These are phyloP conservation scores for Suillus subaureus DNA, from an alignment of 768 basidiomycete genomes.

Conservation along the genomic window DNA sequence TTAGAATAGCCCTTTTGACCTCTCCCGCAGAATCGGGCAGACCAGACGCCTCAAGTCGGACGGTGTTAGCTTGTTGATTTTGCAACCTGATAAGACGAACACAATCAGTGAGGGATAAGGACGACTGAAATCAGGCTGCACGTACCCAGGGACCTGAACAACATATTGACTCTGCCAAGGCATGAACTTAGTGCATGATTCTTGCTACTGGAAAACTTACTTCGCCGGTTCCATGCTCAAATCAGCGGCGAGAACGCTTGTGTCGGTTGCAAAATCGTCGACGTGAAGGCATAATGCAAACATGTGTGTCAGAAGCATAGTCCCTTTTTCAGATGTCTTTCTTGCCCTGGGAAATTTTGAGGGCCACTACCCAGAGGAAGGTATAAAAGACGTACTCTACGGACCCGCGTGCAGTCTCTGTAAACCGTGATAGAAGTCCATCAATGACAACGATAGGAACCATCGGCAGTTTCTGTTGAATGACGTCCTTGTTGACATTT, in stretches of 20 bases:
- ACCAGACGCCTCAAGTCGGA: conserved; percentile 69
- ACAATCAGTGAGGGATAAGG: conserved; percentile 1
- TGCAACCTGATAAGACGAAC: conserved; percentile 59
- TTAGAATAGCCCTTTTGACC: conserved; percentile 72
- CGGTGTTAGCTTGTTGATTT: conserved; percentile 54
- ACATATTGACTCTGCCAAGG: conserved; percentile 51
- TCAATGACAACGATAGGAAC: conserved; percentile 72
- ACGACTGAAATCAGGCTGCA: conserved; percentile 5
- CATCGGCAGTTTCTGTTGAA: conserved; percentile 57
- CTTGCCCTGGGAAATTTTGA: conserved; percentile 38
- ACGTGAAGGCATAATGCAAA: conserved; percentile 80
- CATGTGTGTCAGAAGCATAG: conserved; percentile 73
- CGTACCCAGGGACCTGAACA: conserved; percentile 77
- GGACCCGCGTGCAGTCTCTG: conserved; percentile 71
- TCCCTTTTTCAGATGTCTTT: conserved; percentile 69
- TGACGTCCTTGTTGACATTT: conserved; percentile 48
- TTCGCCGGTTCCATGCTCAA: conserved; percentile 62
- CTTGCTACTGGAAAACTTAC: conserved; percentile 47
- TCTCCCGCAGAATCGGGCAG: conserved; percentile 63
- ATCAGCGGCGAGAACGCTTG: conserved; percentile 69
- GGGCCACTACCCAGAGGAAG: neutral
- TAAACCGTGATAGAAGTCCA: conserved; percentile 75
- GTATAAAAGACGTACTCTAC: conserved; percentile 49
- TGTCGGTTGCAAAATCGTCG: conserved; percentile 77
- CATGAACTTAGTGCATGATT: conserved; percentile 8